These are phyloP conservation scores for Microstegium vimineum DNA, from an alignment of 176 grass and related monocot genomes.

Conservation along the genomic window DNA sequence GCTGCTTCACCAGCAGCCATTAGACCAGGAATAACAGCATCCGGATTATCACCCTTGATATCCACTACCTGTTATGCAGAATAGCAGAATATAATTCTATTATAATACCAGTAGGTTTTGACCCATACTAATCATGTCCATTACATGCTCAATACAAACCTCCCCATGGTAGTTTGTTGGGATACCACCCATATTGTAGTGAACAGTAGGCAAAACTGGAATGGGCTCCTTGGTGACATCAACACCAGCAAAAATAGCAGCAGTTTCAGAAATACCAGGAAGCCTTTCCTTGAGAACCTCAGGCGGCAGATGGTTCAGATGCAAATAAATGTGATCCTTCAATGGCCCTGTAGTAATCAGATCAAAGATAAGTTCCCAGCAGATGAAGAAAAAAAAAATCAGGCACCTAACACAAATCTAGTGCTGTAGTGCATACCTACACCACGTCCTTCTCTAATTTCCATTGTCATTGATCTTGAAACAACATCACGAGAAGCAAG, in stretches of 20 bases:
- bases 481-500: constrained; percentile 88
- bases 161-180: constrained; percentile 95
- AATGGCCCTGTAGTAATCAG: constrained; percentile 56
- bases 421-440: constrained; percentile 45
- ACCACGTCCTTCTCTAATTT: constrained; percentile 83
- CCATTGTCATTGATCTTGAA: constrained; percentile 90
- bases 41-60: constrained; percentile 60
- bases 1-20: constrained; percentile 83
- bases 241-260: constrained; percentile 95
- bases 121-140: constrained; percentile 9
- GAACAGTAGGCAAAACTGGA: constrained; percentile 94
- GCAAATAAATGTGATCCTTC: constrained; percentile 95
- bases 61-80: constrained; percentile 57
- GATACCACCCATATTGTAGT: constrained; percentile 99
- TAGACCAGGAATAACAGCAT: constrained; percentile 58
- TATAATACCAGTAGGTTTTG: not conserved
- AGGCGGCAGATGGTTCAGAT: constrained; percentile 71
- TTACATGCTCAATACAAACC: constrained; percentile 37
- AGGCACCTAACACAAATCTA: not conserved
- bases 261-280: constrained; percentile 97
- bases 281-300: constrained; percentile 95
- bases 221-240: constrained; percentile 98
- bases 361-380: constrained; percentile 4
- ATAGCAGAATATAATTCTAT: not conserved
- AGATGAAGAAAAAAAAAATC: not conserved